A percentile compares a stretch with the other conserved stretches of the same genome.
These are phyloP conservation scores for Macadamia integrifolia DNA, from an alignment of 164 flowering plant genomes.

Conservation along the genomic window DNA sequence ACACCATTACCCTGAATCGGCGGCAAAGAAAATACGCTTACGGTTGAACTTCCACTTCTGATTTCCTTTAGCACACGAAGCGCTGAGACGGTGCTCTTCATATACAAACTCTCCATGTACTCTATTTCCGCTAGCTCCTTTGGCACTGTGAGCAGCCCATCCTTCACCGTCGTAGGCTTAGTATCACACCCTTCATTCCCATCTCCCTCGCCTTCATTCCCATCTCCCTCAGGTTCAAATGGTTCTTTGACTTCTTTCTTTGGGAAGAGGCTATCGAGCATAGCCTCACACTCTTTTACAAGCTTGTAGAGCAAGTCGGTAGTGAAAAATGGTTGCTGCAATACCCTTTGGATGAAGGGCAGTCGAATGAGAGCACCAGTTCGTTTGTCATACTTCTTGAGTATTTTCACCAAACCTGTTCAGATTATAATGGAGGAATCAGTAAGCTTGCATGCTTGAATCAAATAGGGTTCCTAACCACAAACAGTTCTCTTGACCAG, in stretches of 20 bases:
- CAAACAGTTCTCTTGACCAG: too few relatives aligned
- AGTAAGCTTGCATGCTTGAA: neutral
- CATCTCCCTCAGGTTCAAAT: neutral
- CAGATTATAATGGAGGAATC: neutral
- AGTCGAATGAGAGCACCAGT: constrained; percentile 70
- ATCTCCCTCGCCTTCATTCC: neutral
- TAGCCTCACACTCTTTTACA: constrained; percentile 65
- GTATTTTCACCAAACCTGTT: constrained; percentile 74
- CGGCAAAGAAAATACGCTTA: constrained; percentile 46
- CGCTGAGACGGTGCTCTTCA: constrained; percentile 44
- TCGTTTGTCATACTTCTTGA: constrained; percentile 77
- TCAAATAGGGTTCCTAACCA: too few relatives aligned
- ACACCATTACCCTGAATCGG: constrained; percentile 31
- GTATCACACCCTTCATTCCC: neutral
- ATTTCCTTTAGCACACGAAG: constrained; percentile 48
- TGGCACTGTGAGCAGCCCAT: constrained; percentile 16
- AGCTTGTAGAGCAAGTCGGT: constrained; percentile 66
- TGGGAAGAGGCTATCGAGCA: constrained; percentile 56
- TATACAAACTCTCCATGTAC: constrained; percentile 43
- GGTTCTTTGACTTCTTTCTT: constrained; percentile 5
- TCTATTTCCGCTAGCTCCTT: constrained; percentile 44
- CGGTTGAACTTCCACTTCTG: constrained; percentile 55
- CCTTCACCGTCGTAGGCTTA: neutral
- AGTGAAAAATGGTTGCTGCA: constrained; percentile 77
- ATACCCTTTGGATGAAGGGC: constrained; percentile 73